A percentile compares a stretch with the other conserved stretches of the same genome.
Conservation (phyloP, 805 yeast genomes). For the Nakazawaea ishiwadae region DNA sequence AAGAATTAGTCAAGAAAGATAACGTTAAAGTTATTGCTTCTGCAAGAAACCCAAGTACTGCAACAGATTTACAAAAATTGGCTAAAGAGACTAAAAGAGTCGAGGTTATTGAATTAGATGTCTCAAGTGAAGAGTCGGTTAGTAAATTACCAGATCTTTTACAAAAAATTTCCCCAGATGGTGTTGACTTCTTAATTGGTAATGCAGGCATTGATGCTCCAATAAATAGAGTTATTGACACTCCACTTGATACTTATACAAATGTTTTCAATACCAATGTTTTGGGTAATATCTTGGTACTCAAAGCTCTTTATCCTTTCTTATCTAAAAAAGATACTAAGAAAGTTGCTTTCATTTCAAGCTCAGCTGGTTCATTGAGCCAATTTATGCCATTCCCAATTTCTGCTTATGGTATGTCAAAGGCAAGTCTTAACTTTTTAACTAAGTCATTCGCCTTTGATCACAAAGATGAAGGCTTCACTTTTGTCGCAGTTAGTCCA, state of each 20-base stretch:
- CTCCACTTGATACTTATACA: slow-evolving; percentile 31
- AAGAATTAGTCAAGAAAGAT: slow-evolving; percentile 20
- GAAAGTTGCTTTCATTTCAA: slow-evolving; percentile 26
- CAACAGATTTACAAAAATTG: background rate
- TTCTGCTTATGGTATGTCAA: slow-evolving; percentile 30
- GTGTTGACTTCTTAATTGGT: slow-evolving; percentile 9
- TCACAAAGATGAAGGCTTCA: slow-evolving; percentile 20
- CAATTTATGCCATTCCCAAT: slow-evolving; percentile 18
- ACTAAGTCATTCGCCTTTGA: slow-evolving; percentile 24
- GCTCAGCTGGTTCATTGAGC: slow-evolving; percentile 24
- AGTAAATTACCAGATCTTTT: slow-evolving; percentile 1
- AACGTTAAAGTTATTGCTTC: slow-evolving; percentile 21
- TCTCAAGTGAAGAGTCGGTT: slow-evolving; percentile 9
- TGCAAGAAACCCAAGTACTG: slow-evolving; percentile 5
- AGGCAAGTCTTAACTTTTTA: slow-evolving; percentile 29
- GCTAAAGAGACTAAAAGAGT: slow-evolving; percentile 2
- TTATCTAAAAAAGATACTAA: slow-evolving; percentile 19
- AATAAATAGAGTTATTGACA: background rate
- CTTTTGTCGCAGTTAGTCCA: slow-evolving; percentile 25
- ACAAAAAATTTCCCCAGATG: slow-evolving; percentile 8
- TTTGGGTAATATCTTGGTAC: background rate
- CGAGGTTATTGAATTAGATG: slow-evolving; percentile 11
- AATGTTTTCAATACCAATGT: slow-evolving; percentile 21
- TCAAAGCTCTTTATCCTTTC: background rate
- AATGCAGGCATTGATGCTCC: slow-evolving; percentile 9